Base-by-base conservation (phyloP, 352 stramenopile genomes). In the Globisporangium paddicum region DNA sequence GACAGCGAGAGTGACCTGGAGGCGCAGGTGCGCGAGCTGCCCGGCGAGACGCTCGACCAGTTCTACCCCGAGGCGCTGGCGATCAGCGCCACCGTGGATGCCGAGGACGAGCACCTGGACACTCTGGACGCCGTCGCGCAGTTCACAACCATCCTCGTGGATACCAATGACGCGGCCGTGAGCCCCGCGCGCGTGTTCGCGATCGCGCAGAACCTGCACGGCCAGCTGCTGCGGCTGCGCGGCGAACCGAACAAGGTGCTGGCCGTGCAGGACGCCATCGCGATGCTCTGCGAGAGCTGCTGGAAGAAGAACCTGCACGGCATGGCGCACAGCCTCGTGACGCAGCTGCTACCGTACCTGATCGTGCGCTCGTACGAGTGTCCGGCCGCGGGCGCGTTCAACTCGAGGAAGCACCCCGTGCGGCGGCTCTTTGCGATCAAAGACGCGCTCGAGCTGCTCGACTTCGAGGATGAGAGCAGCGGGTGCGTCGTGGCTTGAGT, bases 391-490 rank as follows among this genome's bases (percentile, higher is more conserved):
- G 79, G 77, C n/a, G 55, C 54, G 21, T 90, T 88, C 57, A 78
- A 79, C 49, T 76, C 77, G 10, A 87, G 86, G 55, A 83, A 78
- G 28, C 84, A 93, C 30, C 79, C 74, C 6, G 86, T 93, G 52
- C 78, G 84, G 19, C 77, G 86, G 4, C 73, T 95, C 34, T 90
- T 77, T 62, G 76, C 75, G 1, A 75, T 95, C 30, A 89, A 87
- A 35, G 83, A 95, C 49, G 82, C 86, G 34, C 67, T 95, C 21
- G 69, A 80, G 45, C 67, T 92, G 23, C 70, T 95, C 16, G 86
- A 95, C 52, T 92, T 95, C 64, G 81, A 93, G 21, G 83, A 95
- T 46, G 75, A 89, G 28, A 93, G 79, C 63, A 91, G 82, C 59
- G 72, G 73, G 73, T 85, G 63, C 48, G 69, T 63, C 11, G 11